phyloP scores from a whole-genome alignment of 768 basidiomycete genomes.

The Pleurotus salmoneostramineus region DNA sequence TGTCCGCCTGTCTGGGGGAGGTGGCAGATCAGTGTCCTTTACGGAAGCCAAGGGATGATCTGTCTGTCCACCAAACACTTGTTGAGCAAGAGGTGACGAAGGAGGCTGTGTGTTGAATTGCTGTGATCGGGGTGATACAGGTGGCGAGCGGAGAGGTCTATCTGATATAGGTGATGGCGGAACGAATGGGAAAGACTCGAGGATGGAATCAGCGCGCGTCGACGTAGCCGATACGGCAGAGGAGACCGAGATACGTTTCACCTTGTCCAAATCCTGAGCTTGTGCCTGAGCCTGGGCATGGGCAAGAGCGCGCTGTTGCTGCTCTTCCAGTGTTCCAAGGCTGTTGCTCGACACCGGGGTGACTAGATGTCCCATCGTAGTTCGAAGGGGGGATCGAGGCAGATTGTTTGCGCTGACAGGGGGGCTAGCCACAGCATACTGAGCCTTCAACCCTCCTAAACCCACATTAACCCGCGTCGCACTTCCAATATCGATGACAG shows the following conservation, averaged over 20 bases:
- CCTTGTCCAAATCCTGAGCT: conserved; percentile 44
- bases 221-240: conserved; percentile 68
- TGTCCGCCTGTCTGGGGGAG: conserved; percentile 56
- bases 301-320: conserved; percentile 61
- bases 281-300: conserved; percentile 59
- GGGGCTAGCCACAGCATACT: conserved; percentile 11
- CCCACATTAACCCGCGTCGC: conserved; percentile 69
- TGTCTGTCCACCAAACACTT: conserved; percentile 27
- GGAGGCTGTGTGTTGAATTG: conserved; percentile 28
- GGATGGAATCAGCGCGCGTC: conserved; percentile 76
- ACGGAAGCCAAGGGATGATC: conserved; percentile 10
- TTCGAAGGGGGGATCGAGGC: conserved; percentile 47
- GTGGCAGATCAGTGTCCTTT: conserved; percentile 29
- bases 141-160: conserved; percentile 69
- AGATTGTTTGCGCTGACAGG: conserved; percentile 27
- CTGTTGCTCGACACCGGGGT: conserved; percentile 35
- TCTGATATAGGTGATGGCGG: conserved; percentile 89
- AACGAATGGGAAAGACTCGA: conserved; percentile 86
- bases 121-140: conserved; percentile 67
- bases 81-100: conserved; percentile 57
- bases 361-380: conserved; percentile 61
- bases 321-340: conserved; percentile 48
- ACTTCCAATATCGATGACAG: conserved; percentile 55
- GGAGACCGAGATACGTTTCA: conserved; percentile 55
- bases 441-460: conserved; percentile 27